A percentile compares a stretch with the other conserved stretches of the same genome.
Conservation (phyloP, 2,329 filamentous ascomycete species). For the Graphium sp. region DNA sequence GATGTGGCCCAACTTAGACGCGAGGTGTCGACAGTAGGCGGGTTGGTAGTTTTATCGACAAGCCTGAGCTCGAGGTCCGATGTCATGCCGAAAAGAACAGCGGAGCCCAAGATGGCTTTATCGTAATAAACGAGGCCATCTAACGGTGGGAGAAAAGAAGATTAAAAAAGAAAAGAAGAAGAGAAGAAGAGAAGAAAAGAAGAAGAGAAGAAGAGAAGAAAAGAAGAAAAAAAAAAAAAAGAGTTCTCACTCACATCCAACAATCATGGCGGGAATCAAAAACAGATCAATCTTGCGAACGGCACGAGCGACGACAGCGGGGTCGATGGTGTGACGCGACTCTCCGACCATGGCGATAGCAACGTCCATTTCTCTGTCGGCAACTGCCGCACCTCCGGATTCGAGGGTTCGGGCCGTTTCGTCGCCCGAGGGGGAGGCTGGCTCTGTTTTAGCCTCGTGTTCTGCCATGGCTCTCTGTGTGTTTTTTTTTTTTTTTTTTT, state of each 20-base stretch:
- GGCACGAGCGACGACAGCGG: slow-evolving; percentile 33
- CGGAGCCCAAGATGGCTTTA: slow-evolving; percentile 56
- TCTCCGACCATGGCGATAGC: slow-evolving; percentile 44
- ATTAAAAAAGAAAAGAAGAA: too few relatives aligned
- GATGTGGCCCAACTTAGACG: slow-evolving; percentile 63
- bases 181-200: not conserved
- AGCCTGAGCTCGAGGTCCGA: slow-evolving; percentile 44
- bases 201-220: not conserved
- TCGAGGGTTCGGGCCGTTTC: not conserved
- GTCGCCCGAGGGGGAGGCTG: not conserved
- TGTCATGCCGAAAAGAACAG: slow-evolving; percentile 63
- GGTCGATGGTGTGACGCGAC: slow-evolving; percentile 33
- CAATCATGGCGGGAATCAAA: slow-evolving; percentile 49
- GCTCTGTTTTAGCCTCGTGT: not conserved
- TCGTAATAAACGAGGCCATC: slow-evolving; percentile 25
- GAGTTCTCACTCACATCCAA: slow-evolving; percentile 19
- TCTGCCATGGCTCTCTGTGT: not conserved
- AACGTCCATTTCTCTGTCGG: slow-evolving; percentile 23
- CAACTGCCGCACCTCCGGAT: not conserved
- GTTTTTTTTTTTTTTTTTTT: not conserved
- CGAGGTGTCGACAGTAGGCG: slow-evolving; percentile 44
- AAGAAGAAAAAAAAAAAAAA: not conserved
- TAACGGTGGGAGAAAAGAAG: slow-evolving; percentile 6
- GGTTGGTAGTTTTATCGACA: slow-evolving; percentile 20
- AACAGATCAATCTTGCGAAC: slow-evolving; percentile 51